These are phyloP conservation scores for Lathyrus oleraceus DNA, from an alignment of 306 rosid species.

Conservation along the genomic window DNA sequence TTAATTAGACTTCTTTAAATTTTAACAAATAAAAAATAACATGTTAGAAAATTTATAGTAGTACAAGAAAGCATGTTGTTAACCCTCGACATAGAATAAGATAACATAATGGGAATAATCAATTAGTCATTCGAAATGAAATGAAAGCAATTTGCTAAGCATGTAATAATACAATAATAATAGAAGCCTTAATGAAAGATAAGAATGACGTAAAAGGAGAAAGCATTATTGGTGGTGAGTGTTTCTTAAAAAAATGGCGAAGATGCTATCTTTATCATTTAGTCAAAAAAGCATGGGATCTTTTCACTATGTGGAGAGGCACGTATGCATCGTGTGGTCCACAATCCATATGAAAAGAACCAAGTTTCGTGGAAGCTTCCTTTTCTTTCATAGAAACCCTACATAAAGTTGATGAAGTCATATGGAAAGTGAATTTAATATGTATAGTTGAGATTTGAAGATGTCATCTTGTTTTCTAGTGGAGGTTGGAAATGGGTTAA, in stretches of 20 bases:
- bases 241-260: conserved; percentile 8
- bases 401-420: conserved; percentile 48
- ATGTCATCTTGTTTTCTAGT: conserved; percentile 45
- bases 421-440: conserved; percentile 38
- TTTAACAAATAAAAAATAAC: no score
- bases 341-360: conserved; percentile 37
- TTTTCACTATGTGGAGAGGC: conserved; percentile 32
- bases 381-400: background rate
- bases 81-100: no score
- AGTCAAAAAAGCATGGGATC: conserved; percentile 35
- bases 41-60: no score
- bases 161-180: background rate
- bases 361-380: conserved; percentile 41
- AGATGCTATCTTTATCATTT: background rate
- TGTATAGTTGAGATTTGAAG: conserved; percentile 41
- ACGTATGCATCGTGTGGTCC: conserved; percentile 33
- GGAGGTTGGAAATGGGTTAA: conserved; percentile 23
- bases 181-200: conserved; percentile 23
- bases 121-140: background rate
- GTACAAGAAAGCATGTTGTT: no score
- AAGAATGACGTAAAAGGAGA: conserved; percentile 39
- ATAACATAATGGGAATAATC: background rate
- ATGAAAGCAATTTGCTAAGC: conserved; percentile 20
- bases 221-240: conserved; percentile 38
- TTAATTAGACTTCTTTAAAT: no score